Evolutionary conservation across 768 basidiomycete genomes (phyloP), one percentile per base, ranked within the genome.

Genomic region (Pulveroboletus frians): DNA sequence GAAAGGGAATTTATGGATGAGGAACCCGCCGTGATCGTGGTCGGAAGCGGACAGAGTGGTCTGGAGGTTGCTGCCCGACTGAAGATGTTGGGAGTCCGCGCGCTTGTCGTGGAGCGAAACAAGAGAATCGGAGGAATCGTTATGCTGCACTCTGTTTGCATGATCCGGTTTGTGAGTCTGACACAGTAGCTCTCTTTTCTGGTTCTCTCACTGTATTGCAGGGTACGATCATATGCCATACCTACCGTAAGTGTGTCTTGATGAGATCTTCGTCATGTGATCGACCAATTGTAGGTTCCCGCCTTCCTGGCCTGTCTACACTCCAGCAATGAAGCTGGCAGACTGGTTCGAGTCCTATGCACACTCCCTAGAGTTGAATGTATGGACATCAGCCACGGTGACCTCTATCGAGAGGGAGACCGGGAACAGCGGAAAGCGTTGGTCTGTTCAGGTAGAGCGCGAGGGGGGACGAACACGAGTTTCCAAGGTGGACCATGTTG

Each of bases 341-440:
- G 77, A 80, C 51, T 85, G 82, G 81, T 72, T 87, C 3, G 84
- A 85, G 64, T 71, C 65, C 48, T 86, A 84, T 58, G 81, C 80
- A 1, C 72, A 78, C 10, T 59, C 71, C 2, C 63, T 85, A 49
- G 84, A 85, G 51, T 67, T 86, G 46, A 79, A 83, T 55, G 74
- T 81, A 5, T 85, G 84, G 84, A 79, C 75, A n/a, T 76, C 73
- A 0, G 71, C 76, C 0, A 59, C 53, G 2, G 73, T 62, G 17
- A 8, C 48, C 9, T 55, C 60, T 1, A 60, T 70, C 15, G 47
- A 50, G 42, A 61, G 59, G 15, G 73, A 58, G 26, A 47, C 53
- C 2, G 52, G 71, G 5, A 50, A 61, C 1, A 65, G 57, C 9
- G 72, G 71, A 23, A 64, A 59, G 26, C 69, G 64, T 39, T 82